Percentiles rank a stretch among this genome's conserved stretches.
Conservation (phyloP, 1,284 basidiomycete genomes). For the Peniophora sp. region DNA sequence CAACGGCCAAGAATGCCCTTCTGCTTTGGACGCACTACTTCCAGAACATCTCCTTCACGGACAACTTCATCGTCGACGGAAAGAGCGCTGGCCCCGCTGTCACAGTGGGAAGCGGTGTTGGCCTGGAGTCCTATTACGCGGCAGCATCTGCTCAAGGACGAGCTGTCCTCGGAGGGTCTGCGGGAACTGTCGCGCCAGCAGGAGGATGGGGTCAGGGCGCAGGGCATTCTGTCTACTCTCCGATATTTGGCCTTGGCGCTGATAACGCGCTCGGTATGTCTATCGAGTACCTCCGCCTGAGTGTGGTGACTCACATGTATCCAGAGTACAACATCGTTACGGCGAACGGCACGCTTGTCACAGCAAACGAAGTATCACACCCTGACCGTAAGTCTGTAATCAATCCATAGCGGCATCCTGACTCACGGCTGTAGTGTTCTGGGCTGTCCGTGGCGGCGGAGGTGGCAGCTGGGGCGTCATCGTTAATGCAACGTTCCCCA, state of each 20-base stretch:
- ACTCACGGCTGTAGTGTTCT: conserved; percentile 21
- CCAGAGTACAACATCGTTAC: conserved; percentile 20
- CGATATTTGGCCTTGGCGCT: conserved; percentile 19
- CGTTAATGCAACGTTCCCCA: conserved; percentile 22
- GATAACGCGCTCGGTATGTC: conserved; percentile 23
- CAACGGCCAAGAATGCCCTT: conserved; percentile 20
- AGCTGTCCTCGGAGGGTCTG: conserved; percentile 21
- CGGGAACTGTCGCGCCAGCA: conserved; percentile 19
- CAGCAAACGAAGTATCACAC: conserved; percentile 14
- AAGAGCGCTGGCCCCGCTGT: conserved; percentile 17
- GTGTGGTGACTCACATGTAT: not conserved
- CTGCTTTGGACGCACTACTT: conserved; percentile 20
- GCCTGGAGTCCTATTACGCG: conserved; percentile 16
- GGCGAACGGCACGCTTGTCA: conserved; percentile 20
- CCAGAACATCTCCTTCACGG: conserved; percentile 15
- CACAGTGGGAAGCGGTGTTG: conserved; percentile 22
- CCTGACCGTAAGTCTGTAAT: conserved; percentile 6
- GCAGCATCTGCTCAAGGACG: conserved; percentile 15
- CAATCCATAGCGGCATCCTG: not conserved
- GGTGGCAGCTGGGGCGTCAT: conserved; percentile 26
- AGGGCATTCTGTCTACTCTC: conserved; percentile 22
- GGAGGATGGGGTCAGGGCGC: conserved; percentile 25
- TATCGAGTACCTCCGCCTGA: not conserved
- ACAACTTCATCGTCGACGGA: conserved; percentile 13
- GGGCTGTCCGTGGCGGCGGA: conserved; percentile 25